Base-by-base conservation (phyloP, 352 stramenopile genomes). In the Phytophthora megakarya region DNA sequence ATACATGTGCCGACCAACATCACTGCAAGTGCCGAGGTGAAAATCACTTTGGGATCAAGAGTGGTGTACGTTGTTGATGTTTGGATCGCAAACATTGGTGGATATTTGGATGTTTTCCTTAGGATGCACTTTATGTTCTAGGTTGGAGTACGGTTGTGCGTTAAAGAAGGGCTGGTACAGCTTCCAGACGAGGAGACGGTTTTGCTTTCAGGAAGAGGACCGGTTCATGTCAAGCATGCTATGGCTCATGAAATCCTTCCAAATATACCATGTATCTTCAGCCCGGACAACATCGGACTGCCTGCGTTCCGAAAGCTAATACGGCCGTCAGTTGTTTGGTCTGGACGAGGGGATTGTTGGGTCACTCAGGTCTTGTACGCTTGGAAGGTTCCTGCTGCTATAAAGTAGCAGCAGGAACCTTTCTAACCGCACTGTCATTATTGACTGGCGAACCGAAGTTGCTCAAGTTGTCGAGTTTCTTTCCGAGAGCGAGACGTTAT, bases 131-230 rank as follows among this genome's bases (percentile, higher is more conserved):
- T n/a, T n/a, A n/a, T n/a, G n/a, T n/a, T n/a, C n/a, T n/a, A n/a
- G n/a, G n/a, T n/a, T n/a, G n/a, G n/a, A n/a, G n/a, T n/a, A n/a
- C n/a, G n/a, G n/a, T n/a, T n/a, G n/a, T n/a, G n/a, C n/a, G n/a
- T n/a, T n/a, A n/a, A n/a, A 42, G 40, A 45, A 37, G 33, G 33
- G 3, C 3, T 45, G 7, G 33, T 35, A 4, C 18, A 35, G 16
- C 21, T 56, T 3, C 48, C 48, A 3, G 48, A 56, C 21, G 48
- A 56, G n/a, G 48, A 56, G 3, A 53, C 18, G 33, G 33, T 40
- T 9, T 40, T 40, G 33, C 30, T n/a, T 40, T n/a, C 28, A 5
- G 33, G 33, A 9, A 9, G 33, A n/a, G 33, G 33, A 40, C n/a
- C n/a, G 12, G 6, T 42, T 26, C 38, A 40, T 3, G 13, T 32